Conservation (phyloP, 805 yeast species). For the Zygotorulaspora danielsina region DNA sequence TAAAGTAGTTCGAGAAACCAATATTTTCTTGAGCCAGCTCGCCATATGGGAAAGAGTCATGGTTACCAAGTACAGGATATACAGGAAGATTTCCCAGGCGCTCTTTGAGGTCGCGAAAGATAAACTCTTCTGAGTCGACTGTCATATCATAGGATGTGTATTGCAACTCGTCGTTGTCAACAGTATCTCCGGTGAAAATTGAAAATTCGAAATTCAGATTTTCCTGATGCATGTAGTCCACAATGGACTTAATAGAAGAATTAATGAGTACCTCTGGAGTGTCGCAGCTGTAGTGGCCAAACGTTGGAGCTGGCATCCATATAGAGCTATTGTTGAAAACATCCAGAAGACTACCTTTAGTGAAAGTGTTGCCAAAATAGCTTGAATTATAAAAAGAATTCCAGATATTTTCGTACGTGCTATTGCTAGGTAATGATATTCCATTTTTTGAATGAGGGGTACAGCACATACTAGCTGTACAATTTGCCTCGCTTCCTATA, state of each 20-base stretch:
- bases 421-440: conserved; percentile 32
- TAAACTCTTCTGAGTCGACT: conserved; percentile 46
- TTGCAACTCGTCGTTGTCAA: conserved; percentile 57
- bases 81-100: conserved; percentile 50
- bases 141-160: conserved; percentile 47
- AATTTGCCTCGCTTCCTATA: conserved; percentile 54
- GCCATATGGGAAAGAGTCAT: conserved; percentile 69
- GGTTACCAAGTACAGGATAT: conserved; percentile 62
- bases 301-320: conserved; percentile 53
- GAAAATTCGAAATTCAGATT: conserved; percentile 51
- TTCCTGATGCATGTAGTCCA: conserved; percentile 32
- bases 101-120: conserved; percentile 50
- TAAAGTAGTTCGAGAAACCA: conserved; percentile 41
- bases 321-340: conserved; percentile 29
- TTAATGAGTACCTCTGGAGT: conserved; percentile 62
- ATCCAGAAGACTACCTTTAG: conserved; percentile 29
- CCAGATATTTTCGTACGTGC: conserved; percentile 18
- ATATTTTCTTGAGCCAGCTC: conserved; percentile 55
- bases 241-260: conserved; percentile 47
- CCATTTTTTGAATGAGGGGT: conserved; percentile 45
- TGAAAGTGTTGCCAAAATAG: conserved; percentile 31
- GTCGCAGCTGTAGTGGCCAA: conserved; percentile 62
- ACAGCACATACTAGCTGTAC: conserved; percentile 57
- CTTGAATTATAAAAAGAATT: conserved; percentile 33
- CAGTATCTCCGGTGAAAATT: conserved; percentile 69